Evolutionary conservation across 805 yeast genomes (phyloP), one percentile per base, ranked within the genome.

Genomic region (Ascoidea rubescens): DNA sequence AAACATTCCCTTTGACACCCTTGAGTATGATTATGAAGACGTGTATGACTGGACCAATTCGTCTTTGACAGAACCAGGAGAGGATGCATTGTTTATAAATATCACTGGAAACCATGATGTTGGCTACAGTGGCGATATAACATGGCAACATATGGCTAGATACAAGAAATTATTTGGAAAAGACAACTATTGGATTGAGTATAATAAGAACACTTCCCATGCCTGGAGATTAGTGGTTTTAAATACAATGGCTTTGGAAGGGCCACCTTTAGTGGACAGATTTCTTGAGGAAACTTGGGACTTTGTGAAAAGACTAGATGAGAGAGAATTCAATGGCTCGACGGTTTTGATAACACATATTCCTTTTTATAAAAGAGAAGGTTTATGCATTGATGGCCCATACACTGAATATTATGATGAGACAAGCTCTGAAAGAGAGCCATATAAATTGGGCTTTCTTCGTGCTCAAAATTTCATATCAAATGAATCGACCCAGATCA

Each of bases 31-130:
- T 6, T 82, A 75, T 60, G 65, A 68, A 49, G 79, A 84, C 63
- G 77, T 82, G 5, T 77, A 79, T 56, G 84, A 82, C 59, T 86
- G 95, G 95, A 70, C 73, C 45, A 60, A 73, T 31, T 64, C 66
- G 21, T 59, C 67, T 30, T 53, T 48, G 5, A 61, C 59, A 45
- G 33, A 47, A 45, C 59, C 66, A 57, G 70, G 64, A 21, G 72
- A 74, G 43, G 79, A 78, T 54, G 90, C 87, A 8, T 67, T 86
- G 44, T 79, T 91, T 61, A 75, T 88, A 55, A 93, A 93, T 64
- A 70, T 93, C 48, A 82, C 95, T 1, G 99, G 99, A 1, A 93
- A 93, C 64, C 99, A 93, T 64, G 99, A 93, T 64, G 81, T 91
- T 49, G 99, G 99, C 0, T 91, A 93, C 64, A 78, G 86, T 49